Conservation (phyloP, 2,329 filamentous ascomycete genomes). For the Monosporascus sp. region DNA sequence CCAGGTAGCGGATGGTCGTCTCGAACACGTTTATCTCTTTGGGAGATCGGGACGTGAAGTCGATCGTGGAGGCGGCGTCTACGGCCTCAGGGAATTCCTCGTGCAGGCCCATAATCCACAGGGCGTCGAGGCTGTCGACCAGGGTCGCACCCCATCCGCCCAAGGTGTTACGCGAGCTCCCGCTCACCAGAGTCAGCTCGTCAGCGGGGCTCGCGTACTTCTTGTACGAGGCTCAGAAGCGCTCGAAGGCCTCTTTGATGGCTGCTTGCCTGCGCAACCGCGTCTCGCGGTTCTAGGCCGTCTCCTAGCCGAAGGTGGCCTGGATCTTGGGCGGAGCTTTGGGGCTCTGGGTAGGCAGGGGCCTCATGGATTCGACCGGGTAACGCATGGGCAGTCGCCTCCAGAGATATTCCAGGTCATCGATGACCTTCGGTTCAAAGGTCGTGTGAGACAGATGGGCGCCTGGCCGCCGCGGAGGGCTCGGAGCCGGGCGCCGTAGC, state of each 20-base stretch:
- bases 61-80: conserved; percentile 33
- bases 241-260: conserved; percentile 17
- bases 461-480: too few species aligned
- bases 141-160: conserved; percentile 43
- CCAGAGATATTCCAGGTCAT: conserved; percentile 22
- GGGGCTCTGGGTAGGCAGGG: conserved; percentile 17
- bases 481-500: too few species aligned
- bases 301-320: conserved; percentile 12
- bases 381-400: conserved; percentile 18
- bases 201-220: conserved; percentile 37
- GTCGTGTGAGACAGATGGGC: background rate
- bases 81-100: conserved; percentile 42
- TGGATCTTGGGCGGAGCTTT: conserved; percentile 17
- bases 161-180: conserved; percentile 33
- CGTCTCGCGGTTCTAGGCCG: conserved; percentile 6
- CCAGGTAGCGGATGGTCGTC: conserved; percentile 32
- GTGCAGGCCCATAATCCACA: conserved; percentile 40
- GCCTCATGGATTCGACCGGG: conserved; percentile 15
- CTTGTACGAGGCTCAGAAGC: conserved; percentile 35
- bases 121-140: conserved; percentile 33
- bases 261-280: conserved; percentile 15
- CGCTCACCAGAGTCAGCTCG: conserved; percentile 37
- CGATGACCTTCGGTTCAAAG: conserved; percentile 8
- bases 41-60: conserved; percentile 33
- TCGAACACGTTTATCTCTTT: conserved; percentile 32